Evolutionary conservation across 495 filamentous ascomycete genomes (phyloP).

Genomic region (Amphirosellinia nigrospora): DNA sequence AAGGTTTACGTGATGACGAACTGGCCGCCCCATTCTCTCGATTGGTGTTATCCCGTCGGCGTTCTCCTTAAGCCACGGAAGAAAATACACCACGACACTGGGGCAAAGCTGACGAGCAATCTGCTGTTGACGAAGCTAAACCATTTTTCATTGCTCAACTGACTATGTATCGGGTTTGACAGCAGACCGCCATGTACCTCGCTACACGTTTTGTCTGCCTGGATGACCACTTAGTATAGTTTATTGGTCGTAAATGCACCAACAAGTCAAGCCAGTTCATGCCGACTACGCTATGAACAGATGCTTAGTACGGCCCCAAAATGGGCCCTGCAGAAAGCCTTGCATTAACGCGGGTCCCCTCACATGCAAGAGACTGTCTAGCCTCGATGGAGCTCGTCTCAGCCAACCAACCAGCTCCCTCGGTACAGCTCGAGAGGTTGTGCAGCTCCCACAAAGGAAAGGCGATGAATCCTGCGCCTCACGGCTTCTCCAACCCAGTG

Average conservation of each 20-base stretch:
- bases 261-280: conserved; percentile 19
- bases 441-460: not conserved
- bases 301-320: conserved; percentile 16
- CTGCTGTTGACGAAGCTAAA: conserved; percentile 5
- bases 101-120: conserved; percentile 21
- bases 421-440: not conserved
- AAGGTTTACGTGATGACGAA: not conserved
- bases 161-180: not conserved
- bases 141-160: not conserved
- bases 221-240: not conserved
- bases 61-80: not conserved
- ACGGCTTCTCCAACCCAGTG: conserved; percentile 13
- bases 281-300: conserved; percentile 10
- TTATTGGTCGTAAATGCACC: conserved; percentile 20
- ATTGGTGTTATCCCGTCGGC: not conserved
- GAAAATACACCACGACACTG: conserved; percentile 15
- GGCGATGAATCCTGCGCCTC: conserved; percentile 25
- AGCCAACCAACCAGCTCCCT: conserved; percentile 18
- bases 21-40: not conserved
- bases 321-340: conserved; percentile 23
- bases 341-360: conserved; percentile 6
- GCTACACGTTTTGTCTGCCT: conserved; percentile 10
- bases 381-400: conserved; percentile 16
- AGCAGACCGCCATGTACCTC: conserved; percentile 8
- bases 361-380: conserved; percentile 18